Evolutionary conservation across 1,284 basidiomycete species (phyloP).

Genomic region (Athelia sp.): DNA sequence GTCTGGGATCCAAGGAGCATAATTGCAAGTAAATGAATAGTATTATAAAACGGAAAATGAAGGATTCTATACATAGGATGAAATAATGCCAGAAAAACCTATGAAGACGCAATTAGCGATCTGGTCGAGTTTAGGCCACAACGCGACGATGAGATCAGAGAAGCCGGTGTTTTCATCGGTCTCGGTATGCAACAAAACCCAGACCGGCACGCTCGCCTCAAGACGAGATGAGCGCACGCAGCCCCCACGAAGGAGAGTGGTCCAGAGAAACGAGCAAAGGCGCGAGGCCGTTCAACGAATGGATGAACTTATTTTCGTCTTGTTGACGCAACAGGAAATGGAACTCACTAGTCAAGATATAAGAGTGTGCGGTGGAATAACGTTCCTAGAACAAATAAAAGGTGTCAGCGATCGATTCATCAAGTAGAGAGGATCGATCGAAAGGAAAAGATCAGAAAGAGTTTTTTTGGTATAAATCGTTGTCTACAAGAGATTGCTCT

Average conservation of each 20-base stretch:
- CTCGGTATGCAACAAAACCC: conserved; percentile 27
- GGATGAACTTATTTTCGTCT: conserved; percentile 78
- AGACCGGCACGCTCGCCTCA: conserved; percentile 39
- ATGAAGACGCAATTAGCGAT: neutral
- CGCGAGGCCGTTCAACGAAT: conserved; percentile 65
- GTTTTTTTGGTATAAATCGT: conserved; percentile 52
- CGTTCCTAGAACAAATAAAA: neutral
- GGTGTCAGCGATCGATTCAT: conserved; percentile 4
- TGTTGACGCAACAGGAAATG: conserved; percentile 8
- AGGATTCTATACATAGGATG: no score
- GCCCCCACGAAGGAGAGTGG: conserved; percentile 29
- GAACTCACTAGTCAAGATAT: neutral
- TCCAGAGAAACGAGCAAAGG: conserved; percentile 23
- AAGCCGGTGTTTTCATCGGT: conserved; percentile 67
- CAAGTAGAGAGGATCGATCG: conserved; percentile 6
- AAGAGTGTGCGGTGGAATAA: neutral
- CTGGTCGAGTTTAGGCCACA: neutral
- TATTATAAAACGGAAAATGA: no score
- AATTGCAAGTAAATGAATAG: no score
- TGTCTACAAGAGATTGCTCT: conserved; percentile 72
- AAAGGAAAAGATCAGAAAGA: conserved; percentile 37
- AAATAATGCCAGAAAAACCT: no score
- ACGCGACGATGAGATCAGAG: conserved; percentile 41
- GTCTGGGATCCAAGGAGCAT: no score
- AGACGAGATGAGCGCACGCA: conserved; percentile 40